These are phyloP conservation scores for Verticillium nonalfalfae DNA, from an alignment of 2,329 filamentous ascomycete species.

Conservation along the genomic window DNA sequence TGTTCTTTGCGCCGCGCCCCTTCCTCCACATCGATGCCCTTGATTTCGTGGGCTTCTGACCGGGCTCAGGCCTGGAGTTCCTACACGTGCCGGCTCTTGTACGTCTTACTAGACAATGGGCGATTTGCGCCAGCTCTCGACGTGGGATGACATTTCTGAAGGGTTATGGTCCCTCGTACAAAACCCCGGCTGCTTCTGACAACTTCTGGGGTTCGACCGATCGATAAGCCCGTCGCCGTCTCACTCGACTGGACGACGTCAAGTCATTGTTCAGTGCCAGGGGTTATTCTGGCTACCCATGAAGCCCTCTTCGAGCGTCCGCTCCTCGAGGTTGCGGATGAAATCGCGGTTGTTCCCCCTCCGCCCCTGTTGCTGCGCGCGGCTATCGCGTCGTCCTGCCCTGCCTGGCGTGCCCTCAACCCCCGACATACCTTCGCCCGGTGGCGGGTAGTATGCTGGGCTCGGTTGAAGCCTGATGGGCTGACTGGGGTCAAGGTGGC, in stretches of 20 bases:
- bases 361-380: slow-evolving; percentile 55
- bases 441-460: slow-evolving; percentile 93
- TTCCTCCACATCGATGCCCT: not conserved
- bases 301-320: slow-evolving; percentile 89
- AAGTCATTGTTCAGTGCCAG: slow-evolving; percentile 55
- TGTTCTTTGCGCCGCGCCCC: not conserved
- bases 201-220: not conserved
- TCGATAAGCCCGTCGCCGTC: not conserved
- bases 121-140: not conserved
- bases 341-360: slow-evolving; percentile 77
- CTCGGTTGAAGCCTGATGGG: slow-evolving; percentile 93
- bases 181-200: not conserved
- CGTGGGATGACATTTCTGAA: not conserved
- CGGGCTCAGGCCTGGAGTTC: not conserved
- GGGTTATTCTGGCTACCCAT: slow-evolving; percentile 58
- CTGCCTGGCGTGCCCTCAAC: slow-evolving; percentile 52
- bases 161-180: not conserved
- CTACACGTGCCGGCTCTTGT: not conserved
- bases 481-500: slow-evolving; percentile 88
- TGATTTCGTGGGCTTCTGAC: not conserved
- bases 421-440: slow-evolving; percentile 69
- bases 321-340: slow-evolving; percentile 88
- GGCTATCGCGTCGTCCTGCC: slow-evolving; percentile 69
- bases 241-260: not conserved
- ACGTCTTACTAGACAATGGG: not conserved